These are phyloP conservation scores for Mortierella sp. DNA, from an alignment of 371 early-diverging fungal species.

Conservation along the genomic window DNA sequence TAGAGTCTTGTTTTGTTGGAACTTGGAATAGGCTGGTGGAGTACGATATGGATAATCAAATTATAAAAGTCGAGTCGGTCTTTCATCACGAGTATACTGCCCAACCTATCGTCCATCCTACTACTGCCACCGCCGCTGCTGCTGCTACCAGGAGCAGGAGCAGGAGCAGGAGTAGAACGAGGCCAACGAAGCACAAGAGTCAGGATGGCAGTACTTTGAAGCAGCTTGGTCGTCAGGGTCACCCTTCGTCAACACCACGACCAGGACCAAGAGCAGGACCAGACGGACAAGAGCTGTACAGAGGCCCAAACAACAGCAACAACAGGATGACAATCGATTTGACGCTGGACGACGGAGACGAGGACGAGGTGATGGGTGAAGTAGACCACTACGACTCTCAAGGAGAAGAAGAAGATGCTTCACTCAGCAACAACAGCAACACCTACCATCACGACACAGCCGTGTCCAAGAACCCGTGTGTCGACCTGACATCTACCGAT, in stretches of 20 bases:
- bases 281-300: neutral
- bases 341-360: neutral
- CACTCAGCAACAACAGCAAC: neutral
- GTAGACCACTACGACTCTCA: neutral
- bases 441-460: neutral
- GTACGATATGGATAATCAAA: slow-evolving; percentile 24
- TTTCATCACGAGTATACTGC: slow-evolving; percentile 23
- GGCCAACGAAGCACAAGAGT: neutral
- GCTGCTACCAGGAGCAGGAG: neutral
- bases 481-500: neutral
- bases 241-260: neutral
- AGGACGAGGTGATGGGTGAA: neutral
- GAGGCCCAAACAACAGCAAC: neutral
- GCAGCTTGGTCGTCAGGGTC: neutral
- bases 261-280: neutral
- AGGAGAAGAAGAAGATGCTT: neutral
- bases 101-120: neutral
- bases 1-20: neutral
- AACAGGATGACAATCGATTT: neutral
- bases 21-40: slow-evolving; percentile 19
- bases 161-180: neutral
- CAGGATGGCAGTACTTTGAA: neutral
- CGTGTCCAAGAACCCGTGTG: neutral
- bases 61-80: slow-evolving; percentile 34
- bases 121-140: neutral